Percentiles rank a stretch among this genome's conserved stretches.
These are phyloP conservation scores for Coemansia sp. DNA, from an alignment of 192 early-diverging fungal genomes.

Conservation along the genomic window DNA sequence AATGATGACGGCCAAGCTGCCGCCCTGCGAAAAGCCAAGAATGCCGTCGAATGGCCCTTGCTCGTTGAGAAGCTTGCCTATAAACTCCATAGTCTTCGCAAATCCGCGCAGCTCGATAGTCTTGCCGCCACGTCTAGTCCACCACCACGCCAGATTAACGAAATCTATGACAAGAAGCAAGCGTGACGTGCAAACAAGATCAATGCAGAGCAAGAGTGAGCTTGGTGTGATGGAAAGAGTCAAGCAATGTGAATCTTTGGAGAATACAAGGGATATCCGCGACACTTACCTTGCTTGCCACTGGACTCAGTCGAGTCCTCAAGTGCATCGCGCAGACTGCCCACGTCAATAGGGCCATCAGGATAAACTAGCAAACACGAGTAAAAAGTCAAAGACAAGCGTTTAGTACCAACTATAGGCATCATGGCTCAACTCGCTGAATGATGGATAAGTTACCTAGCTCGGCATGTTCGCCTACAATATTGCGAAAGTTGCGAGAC, in stretches of 20 bases:
- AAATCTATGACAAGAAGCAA: constrained; percentile 18
- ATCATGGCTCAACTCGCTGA: background rate
- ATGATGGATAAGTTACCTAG: constrained; percentile 12
- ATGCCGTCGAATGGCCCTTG: constrained; percentile 54
- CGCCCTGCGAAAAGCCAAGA: constrained; percentile 54
- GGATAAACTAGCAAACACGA: constrained; percentile 20
- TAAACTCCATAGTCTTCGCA: constrained; percentile 18
- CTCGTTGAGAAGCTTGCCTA: constrained; percentile 35
- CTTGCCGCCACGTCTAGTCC: constrained; percentile 34
- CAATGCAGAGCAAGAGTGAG: background rate
- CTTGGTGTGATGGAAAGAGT: background rate
- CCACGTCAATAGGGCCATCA: constrained; percentile 43
- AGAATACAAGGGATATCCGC: background rate
- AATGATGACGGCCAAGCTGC: constrained; percentile 28
- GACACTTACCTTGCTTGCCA: constrained; percentile 1
- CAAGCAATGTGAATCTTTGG: background rate
- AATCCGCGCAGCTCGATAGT: constrained; percentile 40
- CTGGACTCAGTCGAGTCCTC: background rate
- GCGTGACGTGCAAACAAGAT: background rate
- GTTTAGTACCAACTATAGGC: background rate
- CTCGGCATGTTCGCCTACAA: constrained; percentile 40
- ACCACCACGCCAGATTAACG: constrained; percentile 52
- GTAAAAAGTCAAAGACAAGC: background rate
- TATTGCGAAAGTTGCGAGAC: constrained; percentile 33
- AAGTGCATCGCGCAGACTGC: constrained; percentile 25